Conservation (phyloP, 2,329 filamentous ascomycete species). For the Alternaria solani region DNA sequence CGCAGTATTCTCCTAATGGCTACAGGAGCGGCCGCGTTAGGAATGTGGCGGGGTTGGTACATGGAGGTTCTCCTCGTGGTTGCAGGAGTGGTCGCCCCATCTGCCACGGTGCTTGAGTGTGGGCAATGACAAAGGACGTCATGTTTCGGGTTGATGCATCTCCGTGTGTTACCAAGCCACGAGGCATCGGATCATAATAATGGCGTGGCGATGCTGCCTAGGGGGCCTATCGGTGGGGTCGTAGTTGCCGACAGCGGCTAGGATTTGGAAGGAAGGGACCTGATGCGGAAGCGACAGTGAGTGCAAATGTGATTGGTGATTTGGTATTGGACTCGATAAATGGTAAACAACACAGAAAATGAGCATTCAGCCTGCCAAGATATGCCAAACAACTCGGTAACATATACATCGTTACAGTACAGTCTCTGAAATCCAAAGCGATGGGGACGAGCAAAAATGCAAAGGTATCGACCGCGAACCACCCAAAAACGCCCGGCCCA, state of each 20-base stretch:
- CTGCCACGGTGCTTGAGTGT: not conserved
- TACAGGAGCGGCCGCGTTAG: not conserved
- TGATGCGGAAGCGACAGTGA: not conserved
- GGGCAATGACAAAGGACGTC: not conserved
- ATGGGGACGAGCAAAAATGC: not conserved
- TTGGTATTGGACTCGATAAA: not conserved
- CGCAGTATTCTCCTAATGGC: not conserved
- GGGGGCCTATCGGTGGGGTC: not conserved
- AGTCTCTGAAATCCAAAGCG: not conserved
- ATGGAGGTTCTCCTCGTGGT: no score
- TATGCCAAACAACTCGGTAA: constrained; percentile 1
- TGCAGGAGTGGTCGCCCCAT: not conserved
- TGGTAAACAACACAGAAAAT: not conserved
- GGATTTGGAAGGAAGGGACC: not conserved
- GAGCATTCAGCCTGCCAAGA: not conserved
- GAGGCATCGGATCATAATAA: not conserved
- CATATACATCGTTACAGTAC: constrained; percentile 7
- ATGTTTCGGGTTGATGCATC: not conserved
- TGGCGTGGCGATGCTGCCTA: not conserved
- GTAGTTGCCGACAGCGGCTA: not conserved
- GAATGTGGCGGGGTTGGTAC: no score
- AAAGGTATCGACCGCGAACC: constrained; percentile 9
- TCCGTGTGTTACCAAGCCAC: not conserved
- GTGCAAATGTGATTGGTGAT: not conserved
- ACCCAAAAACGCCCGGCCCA: constrained; percentile 17